Evolutionary conservation across 2,329 filamentous ascomycete species (phyloP).

Genomic region (Domatiomyces globalis): DNA sequence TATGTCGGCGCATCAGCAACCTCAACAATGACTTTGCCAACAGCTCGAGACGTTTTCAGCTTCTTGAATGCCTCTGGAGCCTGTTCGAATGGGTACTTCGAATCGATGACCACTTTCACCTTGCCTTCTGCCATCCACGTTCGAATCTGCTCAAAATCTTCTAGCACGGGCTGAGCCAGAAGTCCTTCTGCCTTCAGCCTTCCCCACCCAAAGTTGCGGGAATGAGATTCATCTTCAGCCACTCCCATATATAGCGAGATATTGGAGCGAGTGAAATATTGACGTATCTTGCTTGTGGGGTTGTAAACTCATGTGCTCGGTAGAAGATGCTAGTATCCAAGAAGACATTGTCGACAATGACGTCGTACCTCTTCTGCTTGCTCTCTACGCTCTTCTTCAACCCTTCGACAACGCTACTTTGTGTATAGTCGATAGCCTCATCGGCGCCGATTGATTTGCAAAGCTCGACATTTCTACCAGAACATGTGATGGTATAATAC

Average conservation of each 20-base stretch:
- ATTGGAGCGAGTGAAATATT: constrained; percentile 25
- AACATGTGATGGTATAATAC: too few relatives aligned
- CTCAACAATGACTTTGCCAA: constrained; percentile 45
- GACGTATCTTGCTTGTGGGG: constrained; percentile 36
- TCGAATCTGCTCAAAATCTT: constrained; percentile 37
- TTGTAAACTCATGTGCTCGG: constrained; percentile 38
- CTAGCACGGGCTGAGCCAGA: constrained; percentile 25
- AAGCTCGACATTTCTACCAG: too few relatives aligned
- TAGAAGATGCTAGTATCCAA: constrained; percentile 38
- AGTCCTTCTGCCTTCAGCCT: constrained; percentile 24
- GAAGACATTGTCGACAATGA: constrained; percentile 46
- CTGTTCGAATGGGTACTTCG: constrained; percentile 42
- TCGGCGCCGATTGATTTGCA: too few relatives aligned
- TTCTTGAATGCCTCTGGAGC: constrained; percentile 43
- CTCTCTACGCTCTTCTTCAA: too few relatives aligned
- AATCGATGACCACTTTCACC: constrained; percentile 42
- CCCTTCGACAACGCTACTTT: too few relatives aligned
- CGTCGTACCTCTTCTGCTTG: constrained; percentile 32
- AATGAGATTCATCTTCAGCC: too few relatives aligned
- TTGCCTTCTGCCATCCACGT: constrained; percentile 45
- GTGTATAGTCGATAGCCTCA: too few relatives aligned
- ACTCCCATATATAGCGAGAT: neutral
- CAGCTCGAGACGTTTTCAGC: constrained; percentile 41
- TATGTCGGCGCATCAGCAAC: too few relatives aligned
- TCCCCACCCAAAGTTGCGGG: constrained; percentile 12